These are phyloP conservation scores for Coniosporium tulheliwenetii DNA, from an alignment of 2,329 filamentous ascomycete species.

Conservation along the genomic window DNA sequence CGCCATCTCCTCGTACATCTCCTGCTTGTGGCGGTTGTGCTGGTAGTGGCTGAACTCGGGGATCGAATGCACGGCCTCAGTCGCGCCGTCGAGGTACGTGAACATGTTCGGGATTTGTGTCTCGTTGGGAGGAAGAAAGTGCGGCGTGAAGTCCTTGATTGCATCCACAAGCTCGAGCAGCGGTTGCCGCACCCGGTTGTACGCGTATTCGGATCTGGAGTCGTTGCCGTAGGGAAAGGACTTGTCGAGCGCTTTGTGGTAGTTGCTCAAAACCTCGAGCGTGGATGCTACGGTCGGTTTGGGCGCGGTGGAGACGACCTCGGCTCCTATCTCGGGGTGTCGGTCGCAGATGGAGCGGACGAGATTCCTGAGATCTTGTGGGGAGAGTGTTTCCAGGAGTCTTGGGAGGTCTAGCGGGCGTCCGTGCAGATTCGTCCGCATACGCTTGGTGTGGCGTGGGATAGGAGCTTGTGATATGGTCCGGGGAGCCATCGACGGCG, in stretches of 20 bases:
- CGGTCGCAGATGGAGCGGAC: slow-evolving; percentile 85
- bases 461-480: slow-evolving; percentile 36
- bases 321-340: slow-evolving; percentile 70
- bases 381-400: slow-evolving; percentile 86
- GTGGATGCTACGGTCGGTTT: slow-evolving; percentile 73
- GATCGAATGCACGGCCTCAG: slow-evolving; percentile 74
- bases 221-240: slow-evolving; percentile 78
- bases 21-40: slow-evolving; percentile 85
- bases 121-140: slow-evolving; percentile 88
- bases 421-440: slow-evolving; percentile 52
- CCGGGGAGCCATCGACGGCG: slow-evolving; percentile 58
- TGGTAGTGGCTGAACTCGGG: slow-evolving; percentile 83
- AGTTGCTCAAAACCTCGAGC: slow-evolving; percentile 64
- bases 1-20: slow-evolving; percentile 89
- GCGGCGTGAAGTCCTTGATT: slow-evolving; percentile 83
- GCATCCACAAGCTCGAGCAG: slow-evolving; percentile 73
- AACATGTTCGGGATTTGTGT: slow-evolving; percentile 69
- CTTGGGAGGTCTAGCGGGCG: slow-evolving; percentile 52
- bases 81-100: slow-evolving; percentile 77
- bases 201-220: slow-evolving; percentile 79
- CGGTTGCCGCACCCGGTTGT: slow-evolving; percentile 76
- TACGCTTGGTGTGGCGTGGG: slow-evolving; percentile 50
- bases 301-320: slow-evolving; percentile 71
- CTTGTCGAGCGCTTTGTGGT: slow-evolving; percentile 61
- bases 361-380: slow-evolving; percentile 66